Base-by-base conservation (phyloP, 306 rosid species). In the Cucurbita moschata region DNA sequence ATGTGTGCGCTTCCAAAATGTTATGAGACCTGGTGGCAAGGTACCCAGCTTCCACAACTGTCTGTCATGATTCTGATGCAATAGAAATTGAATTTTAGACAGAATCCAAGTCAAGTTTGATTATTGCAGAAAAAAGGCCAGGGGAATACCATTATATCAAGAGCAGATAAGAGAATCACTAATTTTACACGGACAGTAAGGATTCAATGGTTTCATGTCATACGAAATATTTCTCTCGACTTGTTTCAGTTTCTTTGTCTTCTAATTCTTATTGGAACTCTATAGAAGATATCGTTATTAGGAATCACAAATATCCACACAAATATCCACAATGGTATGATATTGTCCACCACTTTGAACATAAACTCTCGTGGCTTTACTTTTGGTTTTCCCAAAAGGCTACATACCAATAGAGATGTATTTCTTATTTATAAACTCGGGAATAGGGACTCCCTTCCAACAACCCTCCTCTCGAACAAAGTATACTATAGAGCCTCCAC, bases 31-130 rank as follows among this genome's bases (percentile, higher is more conserved):
- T 3, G 98, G 96, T 19, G 98, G 98, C 76, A 92, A 84, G 19
- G 98, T 92, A 75, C 98, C 96, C 81, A 92, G 77, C 91, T 92
- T 92, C 98, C 98, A 92, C 39, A 92, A 80, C 75, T 86, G 90
- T 81, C 98, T 90, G 88, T 88, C 92, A 74, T 83, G 92, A 81
- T 92, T 92, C 98, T 92, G 88, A 44, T 23, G 74, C 8, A 47
- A 30, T 16, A 67, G 14, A 10, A 69, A 50, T 30, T 50, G 46
- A n/a, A 47, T 68, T 69, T 47, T 14, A 61, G 19, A 68, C 10
- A 23, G 72, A 43, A 67, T 67, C 40, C 72, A 23, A 26, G 43
- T 4, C 19, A 7, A 14, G 73, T 49, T 69, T 26, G 58, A 69
- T 12, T 18, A 10, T 23, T 26, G 43, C 42, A 68, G 13, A 26